Evolutionary conservation across 179 eudicot species (phyloP), one percentile per base, ranked within the genome.

Genomic region (Spinacia oleracea): DNA sequence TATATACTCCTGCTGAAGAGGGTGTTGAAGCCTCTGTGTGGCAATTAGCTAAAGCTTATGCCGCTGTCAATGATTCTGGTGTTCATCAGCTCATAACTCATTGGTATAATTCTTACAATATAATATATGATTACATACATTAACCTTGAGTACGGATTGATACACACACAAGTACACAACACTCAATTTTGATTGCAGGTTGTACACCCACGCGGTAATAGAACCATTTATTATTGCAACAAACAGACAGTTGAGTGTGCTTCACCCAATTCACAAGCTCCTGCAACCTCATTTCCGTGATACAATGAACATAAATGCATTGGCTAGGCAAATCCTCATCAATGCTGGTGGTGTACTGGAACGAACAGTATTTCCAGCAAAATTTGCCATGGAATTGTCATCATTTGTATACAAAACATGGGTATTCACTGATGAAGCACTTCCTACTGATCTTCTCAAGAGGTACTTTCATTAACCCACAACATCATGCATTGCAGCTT

Each of bases 171-270:
- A n/a, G n/a, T n/a, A n/a, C 21, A n/a, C 12, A 40, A 23, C 56
- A 72, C 59, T 68, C 31, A 21, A 35, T 9, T 48, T 29, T 8
- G 77, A 72, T 66, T 80, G 75, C 86, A 93, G 97, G 97, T 83
- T 90, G 72, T 63, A 87, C 55, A 93, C 97, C 10, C 97, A 93
- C 78, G 97, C 97, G 15, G 86, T 73, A 2, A 89, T 91, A 23
- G 97, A 93, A 81, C 93, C 96, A 75, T 88, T 91, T 70, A 76
- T 91, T 5, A 91, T 93, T 67, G 97, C 94, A 46, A 88, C 90
- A 76, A 89, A 93, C 60, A 85, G 97, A 82, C 93, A 91, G 35
- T 78, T 93, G 38, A 93, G 97, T 59, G 94, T 89, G 74, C 78
- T 93, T 82, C 97, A 93, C 77, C 97, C 97, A 10, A 85, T 93